Conservation (phyloP, 1,284 basidiomycete species). For the Anthracocystis walkeri region DNA sequence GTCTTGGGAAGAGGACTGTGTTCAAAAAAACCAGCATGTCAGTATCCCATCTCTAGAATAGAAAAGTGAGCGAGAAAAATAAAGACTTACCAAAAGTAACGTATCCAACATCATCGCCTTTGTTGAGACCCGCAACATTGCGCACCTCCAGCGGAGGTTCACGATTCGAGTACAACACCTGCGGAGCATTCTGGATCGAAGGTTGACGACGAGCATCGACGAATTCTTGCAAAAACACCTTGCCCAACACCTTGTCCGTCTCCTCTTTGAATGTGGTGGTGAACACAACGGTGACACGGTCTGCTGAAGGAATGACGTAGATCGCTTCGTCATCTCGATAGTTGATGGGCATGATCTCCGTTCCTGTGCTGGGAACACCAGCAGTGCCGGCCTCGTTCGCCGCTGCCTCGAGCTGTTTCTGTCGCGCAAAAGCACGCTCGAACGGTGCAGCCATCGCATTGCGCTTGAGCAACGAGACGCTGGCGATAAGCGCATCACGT, state of each 20-base stretch:
- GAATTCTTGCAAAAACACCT: constrained; percentile 99
- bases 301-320: constrained; percentile 89
- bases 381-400: constrained; percentile 71
- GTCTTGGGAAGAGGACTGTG: constrained; percentile 89
- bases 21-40: no score
- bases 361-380: constrained; percentile 70
- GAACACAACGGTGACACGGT: constrained; percentile 98
- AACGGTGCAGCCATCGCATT: constrained; percentile 96
- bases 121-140: constrained; percentile 82
- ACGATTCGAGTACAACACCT: constrained; percentile 95
- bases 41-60: no score
- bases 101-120: constrained; percentile 92
- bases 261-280: constrained; percentile 97
- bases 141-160: constrained; percentile 97
- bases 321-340: constrained; percentile 95
- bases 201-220: constrained; percentile 95
- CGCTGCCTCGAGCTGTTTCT: constrained; percentile 80
- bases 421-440: constrained; percentile 86
- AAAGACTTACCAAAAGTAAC: constrained; percentile 79
- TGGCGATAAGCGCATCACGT: constrained; percentile 77
- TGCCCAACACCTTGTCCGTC: constrained; percentile 95
- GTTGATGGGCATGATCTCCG: constrained; percentile 90
- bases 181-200: constrained; percentile 94
- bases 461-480: constrained; percentile 88
- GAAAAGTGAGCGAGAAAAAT: no score